These are phyloP conservation scores for Lathyrus aphaca DNA, from an alignment of 306 rosid species.

Conservation along the genomic window DNA sequence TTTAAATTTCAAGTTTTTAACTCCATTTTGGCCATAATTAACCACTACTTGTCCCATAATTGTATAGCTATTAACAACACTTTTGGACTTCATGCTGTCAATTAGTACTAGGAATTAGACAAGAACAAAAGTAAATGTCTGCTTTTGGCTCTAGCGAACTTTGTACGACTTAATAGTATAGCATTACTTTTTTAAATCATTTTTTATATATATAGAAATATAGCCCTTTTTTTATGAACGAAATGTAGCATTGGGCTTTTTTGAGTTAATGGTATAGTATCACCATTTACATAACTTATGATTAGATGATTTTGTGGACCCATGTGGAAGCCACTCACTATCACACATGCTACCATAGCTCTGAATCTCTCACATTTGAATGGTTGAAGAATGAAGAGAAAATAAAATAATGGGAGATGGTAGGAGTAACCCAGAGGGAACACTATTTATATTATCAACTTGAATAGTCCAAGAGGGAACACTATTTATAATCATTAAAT, in stretches of 20 bases:
- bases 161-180: slow-evolving; percentile 24
- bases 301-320: slow-evolving; percentile 52
- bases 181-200: background rate
- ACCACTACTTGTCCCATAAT: slow-evolving; percentile 34
- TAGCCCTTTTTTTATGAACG: background rate
- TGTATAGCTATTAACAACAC: slow-evolving; percentile 28
- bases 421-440: background rate
- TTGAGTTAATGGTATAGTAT: slow-evolving; percentile 22
- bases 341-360: slow-evolving; percentile 39
- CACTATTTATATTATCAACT: too few species aligned
- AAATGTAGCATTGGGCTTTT: slow-evolving; percentile 23
- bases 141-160: slow-evolving; percentile 36
- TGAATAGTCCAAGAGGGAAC: background rate
- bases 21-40: slow-evolving; percentile 29
- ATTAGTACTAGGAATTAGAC: slow-evolving; percentile 1
- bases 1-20: slow-evolving; percentile 19
- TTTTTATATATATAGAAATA: background rate
- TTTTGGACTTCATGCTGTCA: slow-evolving; percentile 34
- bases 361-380: slow-evolving; percentile 30
- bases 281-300: slow-evolving; percentile 37
- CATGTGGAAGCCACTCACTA: slow-evolving; percentile 43
- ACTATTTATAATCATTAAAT: too few species aligned
- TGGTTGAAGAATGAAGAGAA: slow-evolving; percentile 1
- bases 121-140: slow-evolving; percentile 3
- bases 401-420: slow-evolving; percentile 19